Evolutionary conservation across 371 early-diverging fungal genomes (phyloP), one percentile per base, ranked within the genome.

Genomic region (Lichtheimia ornata): DNA sequence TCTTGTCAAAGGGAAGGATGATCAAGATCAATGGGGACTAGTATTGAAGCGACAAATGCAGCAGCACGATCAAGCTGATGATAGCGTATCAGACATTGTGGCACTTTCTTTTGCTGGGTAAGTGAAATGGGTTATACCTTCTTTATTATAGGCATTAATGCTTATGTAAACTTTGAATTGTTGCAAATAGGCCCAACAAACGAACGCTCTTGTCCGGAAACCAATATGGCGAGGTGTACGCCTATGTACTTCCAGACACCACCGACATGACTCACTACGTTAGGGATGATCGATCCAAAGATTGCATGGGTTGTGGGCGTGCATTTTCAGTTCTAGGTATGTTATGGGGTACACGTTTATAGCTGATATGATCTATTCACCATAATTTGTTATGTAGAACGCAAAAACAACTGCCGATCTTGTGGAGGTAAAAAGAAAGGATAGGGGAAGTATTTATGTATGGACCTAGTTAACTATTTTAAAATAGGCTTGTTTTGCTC

Each of bases 211-310:
- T 88, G 20, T 79, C 82, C 20, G 91, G 91, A 5, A 88, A 87
- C 65, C 70, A 74, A 13, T 60, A 67, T 0, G 92, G 91, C 0
- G 73, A 83, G 18, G 76, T 92, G 4, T 72, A 77, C 64, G 60
- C 84, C 0, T 92, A 85, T 79, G 84, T 85, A 1, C 59, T 90
- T 13, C 90, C 91, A 0, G 91, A 92, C 62, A 84, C 86, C 9
- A 82, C 84, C 20, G 86, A 86, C 25, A 85, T 87, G 6, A 70
- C 81, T 7, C 91, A 92, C 63, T 86, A 75, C 62, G 76, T 77
- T 63, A 75, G 80, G 50, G 83, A 84, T 52, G 90, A 89, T 18
- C 69, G 73, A 13, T 72, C 65, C 45, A 80, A 76, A 28, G 78
- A 84, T 6, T 91, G 91, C 59, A 79, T 85, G 70, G 73, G 65